Percentiles rank a stretch among this genome's conserved stretches.
phyloP scores from a whole-genome alignment of 768 basidiomycete genomes.

The Leccinum subtestaceum region DNA sequence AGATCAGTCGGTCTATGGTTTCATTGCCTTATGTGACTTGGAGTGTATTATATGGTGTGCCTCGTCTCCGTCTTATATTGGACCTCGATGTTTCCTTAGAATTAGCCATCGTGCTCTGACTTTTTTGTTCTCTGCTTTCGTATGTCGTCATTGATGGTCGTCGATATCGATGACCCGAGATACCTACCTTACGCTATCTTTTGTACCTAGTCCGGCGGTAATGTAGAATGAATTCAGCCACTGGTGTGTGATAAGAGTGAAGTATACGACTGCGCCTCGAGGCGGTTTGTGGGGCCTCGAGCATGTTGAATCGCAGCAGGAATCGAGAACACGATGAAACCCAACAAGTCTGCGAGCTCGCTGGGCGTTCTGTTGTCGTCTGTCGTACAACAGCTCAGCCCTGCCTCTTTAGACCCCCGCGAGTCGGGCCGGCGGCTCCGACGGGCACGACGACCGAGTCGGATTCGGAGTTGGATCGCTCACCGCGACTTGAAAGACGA shows the following conservation, averaged over 20 bases:
- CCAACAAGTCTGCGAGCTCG: neutral
- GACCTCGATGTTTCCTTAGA: neutral
- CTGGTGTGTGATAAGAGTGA: neutral
- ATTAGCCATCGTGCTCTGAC: neutral
- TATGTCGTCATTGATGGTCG: neutral
- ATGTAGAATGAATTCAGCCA: constrained; percentile 2
- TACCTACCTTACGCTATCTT: constrained; percentile 1
- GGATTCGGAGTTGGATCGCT: constrained; percentile 17
- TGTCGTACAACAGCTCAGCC: constrained; percentile 22
- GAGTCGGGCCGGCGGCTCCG: neutral
- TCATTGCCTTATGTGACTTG: neutral
- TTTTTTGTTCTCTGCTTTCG: neutral
- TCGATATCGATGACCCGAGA: neutral
- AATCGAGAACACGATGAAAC: neutral
- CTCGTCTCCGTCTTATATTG: neutral
- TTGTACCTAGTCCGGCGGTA: constrained; percentile 11
- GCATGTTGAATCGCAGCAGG: neutral
- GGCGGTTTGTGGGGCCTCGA: constrained; percentile 6
- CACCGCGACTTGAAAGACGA: neutral
- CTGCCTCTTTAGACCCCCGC: neutral
- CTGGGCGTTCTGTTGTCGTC: constrained; percentile 15
- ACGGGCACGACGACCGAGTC: constrained; percentile 10
- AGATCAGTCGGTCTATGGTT: neutral
- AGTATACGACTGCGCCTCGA: constrained; percentile 5
- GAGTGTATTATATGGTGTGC: constrained; percentile 2